These are phyloP conservation scores for Ceratobasidium sp. DNA, from an alignment of 1,284 basidiomycete genomes.

Conservation along the genomic window DNA sequence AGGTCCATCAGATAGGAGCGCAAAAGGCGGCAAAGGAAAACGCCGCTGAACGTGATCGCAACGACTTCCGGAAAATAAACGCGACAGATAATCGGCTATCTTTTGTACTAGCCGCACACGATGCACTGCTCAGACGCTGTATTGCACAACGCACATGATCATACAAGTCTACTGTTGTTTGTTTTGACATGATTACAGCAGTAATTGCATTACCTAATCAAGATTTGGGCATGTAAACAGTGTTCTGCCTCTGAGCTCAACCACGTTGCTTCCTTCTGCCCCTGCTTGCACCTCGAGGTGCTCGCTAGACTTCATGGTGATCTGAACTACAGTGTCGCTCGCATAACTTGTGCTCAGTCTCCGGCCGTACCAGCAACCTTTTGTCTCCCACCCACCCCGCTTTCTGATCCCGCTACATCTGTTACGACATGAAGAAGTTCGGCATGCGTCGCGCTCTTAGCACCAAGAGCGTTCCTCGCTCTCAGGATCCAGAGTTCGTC, in stretches of 20 bases:
- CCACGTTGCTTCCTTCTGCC: conserved; percentile 34
- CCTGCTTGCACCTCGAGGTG: conserved; percentile 25
- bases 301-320: conserved; percentile 14
- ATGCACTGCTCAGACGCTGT: not conserved
- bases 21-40: not conserved
- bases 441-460: conserved; percentile 33
- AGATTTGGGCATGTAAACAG: conserved; percentile 30
- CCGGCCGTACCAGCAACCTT: not conserved
- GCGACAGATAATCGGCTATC: not conserved
- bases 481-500: conserved; percentile 27
- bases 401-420: not conserved
- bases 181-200: not conserved
- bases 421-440: conserved; percentile 31
- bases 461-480: conserved; percentile 38
- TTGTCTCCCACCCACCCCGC: not conserved
- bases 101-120: not conserved
- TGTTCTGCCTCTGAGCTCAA: not conserved
- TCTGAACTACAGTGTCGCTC: conserved; percentile 5
- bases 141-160: no score
- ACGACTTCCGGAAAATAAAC: not conserved
- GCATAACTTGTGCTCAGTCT: conserved; percentile 3
- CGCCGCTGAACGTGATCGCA: not conserved
- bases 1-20: not conserved
- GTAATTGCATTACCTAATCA: conserved; percentile 22
- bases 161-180: conserved; percentile 27